Base-by-base conservation (phyloP, 148 eudicot genomes). In the Vaccinium corymbosum region DNA sequence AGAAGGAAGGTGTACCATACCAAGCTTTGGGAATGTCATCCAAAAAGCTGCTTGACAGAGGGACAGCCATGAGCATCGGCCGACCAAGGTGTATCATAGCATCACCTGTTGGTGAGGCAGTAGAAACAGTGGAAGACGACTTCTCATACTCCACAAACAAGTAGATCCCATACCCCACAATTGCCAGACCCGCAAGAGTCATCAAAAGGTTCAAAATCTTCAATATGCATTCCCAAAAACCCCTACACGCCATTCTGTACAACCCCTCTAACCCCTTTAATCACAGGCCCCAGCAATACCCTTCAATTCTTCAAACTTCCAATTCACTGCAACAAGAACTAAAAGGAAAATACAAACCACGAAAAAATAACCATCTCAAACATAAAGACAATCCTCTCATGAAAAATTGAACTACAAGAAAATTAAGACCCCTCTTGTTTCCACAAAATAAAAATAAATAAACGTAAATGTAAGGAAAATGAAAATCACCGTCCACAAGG, bases 101-200 rank as follows among this genome's bases (percentile, higher is more conserved):
- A 50, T 86, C 88, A 83, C 93, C 85, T 6, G 87, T 71, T 55
- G 93, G 94, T 4, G 92, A 81, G 78, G 83, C 27, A 0, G 89
- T 19, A 82, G 83, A 86, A 57, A 64, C 86, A 51, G 70, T 87
- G 56, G 86, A 79, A 25, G 89, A 79, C 4, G 89, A 87, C 68
- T 92, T 91, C 77, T 91, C 85, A 84, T 90, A 97, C 88, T 87
- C 91, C 66, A 94, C 97, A 89, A 92, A 97, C 85, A 97, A 92
- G 91, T 97, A 97, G 83, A 97, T 87, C 55, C 98, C 99, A 83
- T 93, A 97, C 0, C 95, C 99, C 85, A 97, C 90, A 89, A 94
- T 92, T 1, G 98, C 95, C 85, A 97, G 74, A 82, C 98, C 99
- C 48, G 86, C 89, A 74, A 97, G 88, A 56, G 92, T 93, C 89